These are phyloP conservation scores for Trichophyton equinum DNA, from an alignment of 2,329 filamentous ascomycete species.

Conservation along the genomic window DNA sequence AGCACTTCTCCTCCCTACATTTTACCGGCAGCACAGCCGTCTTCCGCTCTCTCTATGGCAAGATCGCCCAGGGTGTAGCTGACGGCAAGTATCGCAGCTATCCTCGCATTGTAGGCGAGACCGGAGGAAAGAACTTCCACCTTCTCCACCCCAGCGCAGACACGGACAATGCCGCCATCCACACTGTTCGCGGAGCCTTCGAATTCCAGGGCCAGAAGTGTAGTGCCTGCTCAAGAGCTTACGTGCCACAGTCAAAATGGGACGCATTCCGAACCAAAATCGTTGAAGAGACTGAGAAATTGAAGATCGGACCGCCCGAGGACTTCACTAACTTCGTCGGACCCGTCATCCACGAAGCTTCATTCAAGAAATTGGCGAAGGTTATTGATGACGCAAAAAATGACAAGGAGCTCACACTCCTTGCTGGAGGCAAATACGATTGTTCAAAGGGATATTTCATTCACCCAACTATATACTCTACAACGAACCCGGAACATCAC, in stretches of 20 bases:
- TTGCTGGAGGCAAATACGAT: constrained; percentile 67
- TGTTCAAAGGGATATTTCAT: constrained; percentile 70
- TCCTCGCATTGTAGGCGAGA: constrained; percentile 80
- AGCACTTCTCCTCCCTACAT: constrained; percentile 77
- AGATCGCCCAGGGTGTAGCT: constrained; percentile 69
- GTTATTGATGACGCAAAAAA: constrained; percentile 71
- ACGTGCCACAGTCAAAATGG: constrained; percentile 65
- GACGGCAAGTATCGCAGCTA: constrained; percentile 74
- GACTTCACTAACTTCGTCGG: constrained; percentile 70
- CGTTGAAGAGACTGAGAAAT: constrained; percentile 52
- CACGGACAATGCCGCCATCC: constrained; percentile 62
- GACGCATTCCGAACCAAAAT: constrained; percentile 57
- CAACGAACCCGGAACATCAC: constrained; percentile 59
- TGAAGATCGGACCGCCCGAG: constrained; percentile 59
- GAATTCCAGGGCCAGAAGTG: constrained; percentile 91
- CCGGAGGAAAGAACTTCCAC: constrained; percentile 90
- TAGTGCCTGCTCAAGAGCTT: constrained; percentile 68
- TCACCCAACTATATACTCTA: constrained; percentile 68
- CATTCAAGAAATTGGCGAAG: constrained; percentile 65
- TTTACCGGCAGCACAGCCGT: constrained; percentile 89
- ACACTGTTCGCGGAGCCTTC: constrained; percentile 77
- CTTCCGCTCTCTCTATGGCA: constrained; percentile 77
- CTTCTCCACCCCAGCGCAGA: constrained; percentile 67
- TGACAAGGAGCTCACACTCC: constrained; percentile 59
- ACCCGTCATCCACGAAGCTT: constrained; percentile 69